Evolutionary conservation across 441 rosid species (phyloP).

Genomic region (Mallotus japonicus): DNA sequence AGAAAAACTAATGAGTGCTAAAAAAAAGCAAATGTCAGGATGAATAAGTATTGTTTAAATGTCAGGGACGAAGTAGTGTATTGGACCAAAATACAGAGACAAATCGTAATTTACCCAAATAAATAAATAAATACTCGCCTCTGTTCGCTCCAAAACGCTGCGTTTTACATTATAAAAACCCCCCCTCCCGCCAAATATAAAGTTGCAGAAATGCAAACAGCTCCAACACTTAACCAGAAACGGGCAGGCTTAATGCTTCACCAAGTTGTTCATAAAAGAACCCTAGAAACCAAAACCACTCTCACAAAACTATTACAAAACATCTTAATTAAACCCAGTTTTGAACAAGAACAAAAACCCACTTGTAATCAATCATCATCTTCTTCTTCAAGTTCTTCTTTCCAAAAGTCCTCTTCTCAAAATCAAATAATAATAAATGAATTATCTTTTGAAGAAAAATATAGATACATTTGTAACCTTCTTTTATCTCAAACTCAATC

Average conservation of each 20-base stretch:
- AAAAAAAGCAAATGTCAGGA: no score
- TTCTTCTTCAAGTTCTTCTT: background rate
- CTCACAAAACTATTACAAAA: conserved; percentile 14
- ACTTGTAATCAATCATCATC: conserved; percentile 7
- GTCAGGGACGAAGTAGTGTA: no score
- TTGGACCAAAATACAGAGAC: no score
- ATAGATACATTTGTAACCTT: conserved; percentile 49
- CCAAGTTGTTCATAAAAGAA: background rate
- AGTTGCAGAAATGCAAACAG: background rate
- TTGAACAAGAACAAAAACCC: conserved; percentile 2
- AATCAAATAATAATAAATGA: conserved; percentile 23
- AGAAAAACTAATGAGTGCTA: no score
- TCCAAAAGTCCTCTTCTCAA: conserved; percentile 10
- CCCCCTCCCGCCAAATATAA: conserved; percentile 17
- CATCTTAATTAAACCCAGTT: background rate
- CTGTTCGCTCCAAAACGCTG: background rate
- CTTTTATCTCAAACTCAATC: conserved; percentile 56
- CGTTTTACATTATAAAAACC: background rate
- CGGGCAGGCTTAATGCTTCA: conserved; percentile 10
- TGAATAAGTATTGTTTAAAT: no score
- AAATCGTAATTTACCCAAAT: no score
- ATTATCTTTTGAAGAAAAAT: conserved; percentile 34
- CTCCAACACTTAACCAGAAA: background rate
- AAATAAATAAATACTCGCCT: background rate
- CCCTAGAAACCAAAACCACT: conserved; percentile 11